Percentiles rank a stretch among this genome's conserved stretches.
Conservation (phyloP, 768 basidiomycete species). For the Lactifluus echinatus region DNA sequence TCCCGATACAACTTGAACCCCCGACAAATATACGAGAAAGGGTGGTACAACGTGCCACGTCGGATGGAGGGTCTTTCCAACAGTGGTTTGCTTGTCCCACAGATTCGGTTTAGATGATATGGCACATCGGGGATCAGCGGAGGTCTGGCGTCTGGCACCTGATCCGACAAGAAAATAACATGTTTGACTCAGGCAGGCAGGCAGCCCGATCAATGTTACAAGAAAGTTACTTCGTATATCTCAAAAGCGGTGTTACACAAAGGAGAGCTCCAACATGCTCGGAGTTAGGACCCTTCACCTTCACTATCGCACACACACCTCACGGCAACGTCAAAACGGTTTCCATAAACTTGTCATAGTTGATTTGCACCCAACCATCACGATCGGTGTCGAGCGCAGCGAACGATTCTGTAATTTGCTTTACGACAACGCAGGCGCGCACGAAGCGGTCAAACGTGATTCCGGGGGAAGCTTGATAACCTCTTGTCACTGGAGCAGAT, state of each 20-base stretch:
- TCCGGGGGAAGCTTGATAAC: slow-evolving; percentile 35
- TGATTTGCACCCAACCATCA: slow-evolving; percentile 61
- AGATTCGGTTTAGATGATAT: no score
- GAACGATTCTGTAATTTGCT: slow-evolving; percentile 70
- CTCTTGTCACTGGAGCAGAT: slow-evolving; percentile 26
- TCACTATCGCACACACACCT: slow-evolving; percentile 19
- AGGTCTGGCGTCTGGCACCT: no score
- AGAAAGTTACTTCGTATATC: background rate
- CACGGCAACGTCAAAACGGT: slow-evolving; percentile 56
- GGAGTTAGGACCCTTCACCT: background rate
- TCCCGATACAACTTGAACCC: no score
- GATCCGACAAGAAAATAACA: no score
- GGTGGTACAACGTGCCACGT: no score
- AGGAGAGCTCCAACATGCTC: background rate
- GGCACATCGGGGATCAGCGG: no score
- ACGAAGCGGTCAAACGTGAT: slow-evolving; percentile 86
- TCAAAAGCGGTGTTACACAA: background rate
- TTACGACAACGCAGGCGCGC: slow-evolving; percentile 74
- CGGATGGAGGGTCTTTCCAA: no score
- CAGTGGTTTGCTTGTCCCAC: no score
- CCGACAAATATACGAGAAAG: no score
- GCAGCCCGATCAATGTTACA: background rate
- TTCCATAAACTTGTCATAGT: slow-evolving; percentile 65
- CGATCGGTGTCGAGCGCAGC: slow-evolving; percentile 53
- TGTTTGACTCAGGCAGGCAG: no score